phyloP scores from a whole-genome alignment of 202 grass and related monocot species.

The Panicum virgatum region DNA sequence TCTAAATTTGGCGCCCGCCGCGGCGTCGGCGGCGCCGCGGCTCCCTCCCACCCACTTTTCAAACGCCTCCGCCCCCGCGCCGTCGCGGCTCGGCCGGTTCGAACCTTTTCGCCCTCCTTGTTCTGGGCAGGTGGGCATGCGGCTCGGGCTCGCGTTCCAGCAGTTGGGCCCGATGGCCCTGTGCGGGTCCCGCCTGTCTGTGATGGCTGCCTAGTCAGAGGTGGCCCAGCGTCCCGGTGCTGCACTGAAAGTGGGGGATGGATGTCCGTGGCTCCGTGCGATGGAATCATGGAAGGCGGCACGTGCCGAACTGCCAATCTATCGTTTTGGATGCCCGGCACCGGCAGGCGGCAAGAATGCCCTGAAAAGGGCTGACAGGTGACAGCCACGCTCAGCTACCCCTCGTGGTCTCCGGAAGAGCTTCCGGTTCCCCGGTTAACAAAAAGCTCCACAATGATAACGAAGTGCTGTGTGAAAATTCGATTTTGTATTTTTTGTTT shows the following conservation, averaged over 20 bases:
- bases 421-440: not conserved
- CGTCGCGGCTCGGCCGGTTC: constrained; percentile 30
- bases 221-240: too few relatives aligned
- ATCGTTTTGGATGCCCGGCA: not conserved
- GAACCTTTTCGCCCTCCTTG: not conserved
- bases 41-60: constrained; percentile 6
- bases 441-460: not conserved
- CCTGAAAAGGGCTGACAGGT: not conserved
- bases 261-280: too few relatives aligned
- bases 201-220: not conserved
- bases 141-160: not conserved
- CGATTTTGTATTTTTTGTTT: not conserved
- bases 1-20: constrained; percentile 36
- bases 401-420: not conserved
- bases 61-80: constrained; percentile 29
- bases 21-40: not conserved
- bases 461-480: constrained; percentile 1
- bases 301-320: not conserved
- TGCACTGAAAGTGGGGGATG: too few relatives aligned
- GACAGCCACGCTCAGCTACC: not conserved
- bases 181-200: not conserved
- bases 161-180: not conserved
- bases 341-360: not conserved
- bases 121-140: too few relatives aligned
- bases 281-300: not conserved